Evolutionary conservation across 2,329 filamentous ascomycete genomes (phyloP), one percentile per base, ranked within the genome.

Genomic region (Trichophyton simii): DNA sequence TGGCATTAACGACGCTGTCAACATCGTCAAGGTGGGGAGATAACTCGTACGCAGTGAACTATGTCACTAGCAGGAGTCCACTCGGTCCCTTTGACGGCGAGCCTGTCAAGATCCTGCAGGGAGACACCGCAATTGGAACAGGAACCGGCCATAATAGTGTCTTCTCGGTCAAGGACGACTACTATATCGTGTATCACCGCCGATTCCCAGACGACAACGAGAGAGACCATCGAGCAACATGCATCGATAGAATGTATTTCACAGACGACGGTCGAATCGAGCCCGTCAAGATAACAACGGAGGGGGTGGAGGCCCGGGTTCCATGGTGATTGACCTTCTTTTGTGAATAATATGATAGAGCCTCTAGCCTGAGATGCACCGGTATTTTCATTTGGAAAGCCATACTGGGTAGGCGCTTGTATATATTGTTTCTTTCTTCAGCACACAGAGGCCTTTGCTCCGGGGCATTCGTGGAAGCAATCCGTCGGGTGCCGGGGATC

Each of bases 401-500:
- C 7, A n/a, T 44, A n/a, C 9, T 36, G 34, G 11, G 34, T 38
- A 38, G 3, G 34, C 11, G 9, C 13, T 9, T 38, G 34, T 38
- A 38, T 38, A 38, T 38, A 38, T 38, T 2, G 28, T 31, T 54
- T 28, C 34, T 28, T 13, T 8, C 6, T 20, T 58, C 38, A 58
- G 25, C 36, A 25, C 13, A 28, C 34, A 44, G 57, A 22, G 38
- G 50, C 58, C 28, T 34, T 59, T 25, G 25, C 28, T 4, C 58
- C 58, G 15, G 42, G 15, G 68, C 77, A 79, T 4, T 66, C 70
- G 25, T 66, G 64, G 64, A 69, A 72, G 68, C 81, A 83, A 28
- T 73, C 79, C 2, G 80, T 82, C 25, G 80, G 80, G 59, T 71
- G 75, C 13, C 72, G 72, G 38, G 80, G 80, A 68, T 82, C 76